Evolutionary conservation across 768 basidiomycete species (phyloP), one percentile per base, ranked within the genome.

Genomic region (Tubosaeta sp.): DNA sequence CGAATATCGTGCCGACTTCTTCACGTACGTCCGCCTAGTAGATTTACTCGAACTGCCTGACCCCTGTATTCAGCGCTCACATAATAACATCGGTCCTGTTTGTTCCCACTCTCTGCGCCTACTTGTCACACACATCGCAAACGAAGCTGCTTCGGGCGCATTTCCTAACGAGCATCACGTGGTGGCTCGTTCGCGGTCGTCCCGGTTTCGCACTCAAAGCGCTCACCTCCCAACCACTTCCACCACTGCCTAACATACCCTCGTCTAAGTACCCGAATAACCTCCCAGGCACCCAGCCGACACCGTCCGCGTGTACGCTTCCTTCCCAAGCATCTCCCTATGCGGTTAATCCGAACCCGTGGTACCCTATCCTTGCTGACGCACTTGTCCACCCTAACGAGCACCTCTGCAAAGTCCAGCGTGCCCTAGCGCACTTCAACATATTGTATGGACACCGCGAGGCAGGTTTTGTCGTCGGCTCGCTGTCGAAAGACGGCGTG

Each of bases 71-170:
- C 35, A 88, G 85, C 13, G 81, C 83, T 67, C 87, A 89, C 57
- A 74, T 87, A 12, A 78, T 88, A 33, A 90, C 87, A 0, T 85
- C 85, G 1, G 74, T 78, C 9, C 58, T 85, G 27, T 86, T 86
- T 71, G 52, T 86, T 16, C 75, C 81, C 0, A 75, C 84, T 1
- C 50, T 82, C 38, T 67, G 76, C 12, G 74, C 74, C 2, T 61
- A 71, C 52, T 56, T 81, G 48, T 80, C 84, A 70, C 87, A 82
- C 56, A 67, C 84, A 2, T 81, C 79, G 0, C 76, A 80, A 51
- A 71, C 70, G 4, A 65, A 78, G 14, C 71, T 88, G 13, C 74
- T 90, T n/a, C 79, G 77, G 8, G 70, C 75, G 2, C 85, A 85
- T 67, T 77, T 88, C 57, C 68, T 76, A 7, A 68, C 72, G 19